A percentile compares a stretch with the other conserved stretches of the same genome.
These are phyloP conservation scores for Lipomyces sp. DNA, from an alignment of 805 yeast genomes.

Conservation along the genomic window DNA sequence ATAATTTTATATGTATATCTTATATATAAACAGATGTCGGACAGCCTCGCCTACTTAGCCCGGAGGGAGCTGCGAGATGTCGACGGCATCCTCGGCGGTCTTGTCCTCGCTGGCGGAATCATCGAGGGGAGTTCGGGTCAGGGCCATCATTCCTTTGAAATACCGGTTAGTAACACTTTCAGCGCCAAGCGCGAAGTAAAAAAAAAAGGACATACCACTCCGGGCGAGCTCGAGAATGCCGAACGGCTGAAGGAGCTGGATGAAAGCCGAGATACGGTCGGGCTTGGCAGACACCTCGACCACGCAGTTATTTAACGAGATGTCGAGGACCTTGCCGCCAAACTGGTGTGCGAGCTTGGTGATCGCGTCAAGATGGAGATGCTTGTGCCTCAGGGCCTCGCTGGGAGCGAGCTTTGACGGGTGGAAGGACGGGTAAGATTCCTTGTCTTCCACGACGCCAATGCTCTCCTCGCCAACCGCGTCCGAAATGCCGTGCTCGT, in stretches of 20 bases:
- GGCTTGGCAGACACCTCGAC: slow-evolving; percentile 95
- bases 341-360: slow-evolving; percentile 76
- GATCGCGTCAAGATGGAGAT: slow-evolving; percentile 80
- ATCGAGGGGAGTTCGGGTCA: slow-evolving; percentile 90
- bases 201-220: slow-evolving; percentile 53
- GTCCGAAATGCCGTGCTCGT: slow-evolving; percentile 44
- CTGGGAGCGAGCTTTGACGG: slow-evolving; percentile 87
- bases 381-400: slow-evolving; percentile 92
- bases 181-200: not conserved
- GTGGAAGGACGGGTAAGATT: slow-evolving; percentile 48
- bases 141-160: slow-evolving; percentile 75
- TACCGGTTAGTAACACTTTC: not conserved
- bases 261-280: slow-evolving; percentile 77
- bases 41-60: slow-evolving; percentile 51
- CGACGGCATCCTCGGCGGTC: slow-evolving; percentile 68
- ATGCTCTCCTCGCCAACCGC: slow-evolving; percentile 38
- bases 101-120: slow-evolving; percentile 47
- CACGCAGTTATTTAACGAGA: slow-evolving; percentile 88
- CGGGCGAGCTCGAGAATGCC: slow-evolving; percentile 95
- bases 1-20: not conserved
- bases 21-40: not conserved
- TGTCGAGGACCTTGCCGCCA: slow-evolving; percentile 90
- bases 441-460: slow-evolving; percentile 17
- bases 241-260: slow-evolving; percentile 88
- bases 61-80: slow-evolving; percentile 88